Base-by-base conservation (phyloP, 441 rosid species). In the Erysimum pusillum region DNA sequence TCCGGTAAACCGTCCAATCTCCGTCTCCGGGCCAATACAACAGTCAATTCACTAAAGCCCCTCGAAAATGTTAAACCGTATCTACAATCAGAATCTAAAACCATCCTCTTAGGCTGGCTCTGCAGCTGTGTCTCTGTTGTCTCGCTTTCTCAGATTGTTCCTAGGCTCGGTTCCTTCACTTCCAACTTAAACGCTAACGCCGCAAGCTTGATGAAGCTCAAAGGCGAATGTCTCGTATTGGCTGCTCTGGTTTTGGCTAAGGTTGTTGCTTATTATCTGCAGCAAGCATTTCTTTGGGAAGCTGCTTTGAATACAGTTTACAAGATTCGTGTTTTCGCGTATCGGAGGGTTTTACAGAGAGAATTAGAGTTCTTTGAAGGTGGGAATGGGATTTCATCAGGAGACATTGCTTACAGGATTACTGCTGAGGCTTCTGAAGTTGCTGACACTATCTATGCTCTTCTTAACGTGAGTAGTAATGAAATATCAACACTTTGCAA, bases 371-470 rank as follows among this genome's bases (percentile, higher is more conserved):
- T 91, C 80, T 95, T 91, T 35, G 98, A 95, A 81, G 96, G 98
- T n/a, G 85, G 81, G 8, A 60, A 63, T 18, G 98, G 85, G 7
- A 85, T 90, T 57, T 83, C 90, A 4, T 65, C 87, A 1, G 99
- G 98, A 45, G 98, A 95, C 77, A 82, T 95, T 60, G 97, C 97
- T 7, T 87, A 86, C 15, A 76, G 98, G 68, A 86, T 95, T 71
- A 85, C 98, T 20, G 91, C 96, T 7, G 97, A 92, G 76, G 94
- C 98, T 36, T 84, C 92, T 53, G 97, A 92, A 86, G 89, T 90
- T 64, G 78, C 91, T 39, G 92, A 89, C 62, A 86, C 96, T 36
- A 63, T 94, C 46, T 89, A 87, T 76, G 91, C 96, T 44, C 88
- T 92, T 69, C 91, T 94, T 14, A 94, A 90, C 63, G 99, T 92